These are phyloP conservation scores for Babesia bigemina DNA, from an alignment of 169 alveolate species.

Conservation along the genomic window DNA sequence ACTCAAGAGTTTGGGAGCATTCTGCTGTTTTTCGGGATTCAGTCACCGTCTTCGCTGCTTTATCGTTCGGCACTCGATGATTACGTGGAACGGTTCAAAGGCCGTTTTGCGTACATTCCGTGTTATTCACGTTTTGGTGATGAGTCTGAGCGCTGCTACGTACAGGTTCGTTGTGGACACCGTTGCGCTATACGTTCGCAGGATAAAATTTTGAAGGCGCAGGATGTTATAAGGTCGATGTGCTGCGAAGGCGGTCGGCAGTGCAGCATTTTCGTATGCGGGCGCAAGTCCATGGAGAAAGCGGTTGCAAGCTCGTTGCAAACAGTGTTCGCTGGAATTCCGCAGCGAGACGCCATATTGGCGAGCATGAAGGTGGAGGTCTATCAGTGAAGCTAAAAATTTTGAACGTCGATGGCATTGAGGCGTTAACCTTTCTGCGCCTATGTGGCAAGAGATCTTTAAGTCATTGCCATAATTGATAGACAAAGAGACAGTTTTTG, in stretches of 20 bases:
- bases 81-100: conserved; percentile 45
- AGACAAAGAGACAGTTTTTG: no score
- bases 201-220: conserved; percentile 23
- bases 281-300: conserved; percentile 49
- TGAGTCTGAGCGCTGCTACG: conserved; percentile 36
- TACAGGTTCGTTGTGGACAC: conserved; percentile 32
- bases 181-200: background rate
- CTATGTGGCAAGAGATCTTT: no score
- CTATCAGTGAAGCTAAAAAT: conserved; percentile 12
- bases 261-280: conserved; percentile 62
- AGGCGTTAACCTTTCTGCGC: no score
- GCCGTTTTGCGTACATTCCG: conserved; percentile 53
- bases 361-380: conserved; percentile 37
- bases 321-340: background rate
- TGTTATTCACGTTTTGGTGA: conserved; percentile 57
- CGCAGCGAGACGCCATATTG: background rate
- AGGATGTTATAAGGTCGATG: background rate
- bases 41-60: conserved; percentile 62
- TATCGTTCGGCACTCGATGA: conserved; percentile 63
- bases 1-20: conserved; percentile 30
- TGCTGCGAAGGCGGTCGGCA: conserved; percentile 13
- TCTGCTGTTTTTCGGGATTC: conserved; percentile 69
- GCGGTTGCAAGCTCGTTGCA: conserved; percentile 21
- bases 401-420: no score
- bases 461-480: no score